A percentile compares a stretch with the other conserved stretches of the same genome.
Evolutionary conservation across 2,329 filamentous ascomycete species (phyloP).

Genomic region (Berkeleyomyces basicola): DNA sequence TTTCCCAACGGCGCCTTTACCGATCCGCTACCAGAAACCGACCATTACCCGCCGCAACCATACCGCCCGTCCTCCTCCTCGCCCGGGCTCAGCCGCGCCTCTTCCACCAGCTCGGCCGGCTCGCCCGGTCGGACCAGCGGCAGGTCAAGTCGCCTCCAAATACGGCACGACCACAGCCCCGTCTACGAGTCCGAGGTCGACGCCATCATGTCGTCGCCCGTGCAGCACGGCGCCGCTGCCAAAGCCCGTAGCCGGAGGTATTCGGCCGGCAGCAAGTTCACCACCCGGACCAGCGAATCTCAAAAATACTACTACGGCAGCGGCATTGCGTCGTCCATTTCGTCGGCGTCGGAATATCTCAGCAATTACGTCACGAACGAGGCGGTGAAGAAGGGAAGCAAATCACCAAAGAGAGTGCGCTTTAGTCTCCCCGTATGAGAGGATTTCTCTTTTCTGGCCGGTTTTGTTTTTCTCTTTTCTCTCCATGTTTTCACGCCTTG

Average conservation of each 20-base stretch:
- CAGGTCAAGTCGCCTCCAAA: not conserved
- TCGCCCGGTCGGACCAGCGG: not conserved
- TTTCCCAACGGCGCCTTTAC: constrained; percentile 12
- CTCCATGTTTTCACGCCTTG: not conserved
- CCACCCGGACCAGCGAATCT: not conserved
- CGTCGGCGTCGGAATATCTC: constrained; percentile 5
- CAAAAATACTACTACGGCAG: constrained; percentile 6
- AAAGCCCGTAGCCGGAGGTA: not conserved
- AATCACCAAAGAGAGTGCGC: constrained; percentile 8
- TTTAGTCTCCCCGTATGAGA: constrained; percentile 5
- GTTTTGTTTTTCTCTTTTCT: not conserved
- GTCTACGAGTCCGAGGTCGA: not conserved
- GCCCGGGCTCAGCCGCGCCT: not conserved
- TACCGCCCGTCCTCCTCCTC: not conserved
- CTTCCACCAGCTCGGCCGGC: not conserved
- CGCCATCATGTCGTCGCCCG: not conserved
- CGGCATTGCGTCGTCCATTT: constrained; percentile 5
- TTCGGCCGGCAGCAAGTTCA: constrained; percentile 7
- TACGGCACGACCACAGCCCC: not conserved
- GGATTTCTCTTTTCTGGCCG: not conserved
- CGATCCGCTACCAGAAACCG: constrained; percentile 3
- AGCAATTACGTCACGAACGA: constrained; percentile 7
- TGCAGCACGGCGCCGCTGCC: not conserved
- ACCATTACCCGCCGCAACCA: not conserved
- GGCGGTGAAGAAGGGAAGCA: constrained; percentile 7